Evolutionary conservation across 805 yeast genomes (phyloP).

Genomic region (Sugiyamaella chiloensis): DNA sequence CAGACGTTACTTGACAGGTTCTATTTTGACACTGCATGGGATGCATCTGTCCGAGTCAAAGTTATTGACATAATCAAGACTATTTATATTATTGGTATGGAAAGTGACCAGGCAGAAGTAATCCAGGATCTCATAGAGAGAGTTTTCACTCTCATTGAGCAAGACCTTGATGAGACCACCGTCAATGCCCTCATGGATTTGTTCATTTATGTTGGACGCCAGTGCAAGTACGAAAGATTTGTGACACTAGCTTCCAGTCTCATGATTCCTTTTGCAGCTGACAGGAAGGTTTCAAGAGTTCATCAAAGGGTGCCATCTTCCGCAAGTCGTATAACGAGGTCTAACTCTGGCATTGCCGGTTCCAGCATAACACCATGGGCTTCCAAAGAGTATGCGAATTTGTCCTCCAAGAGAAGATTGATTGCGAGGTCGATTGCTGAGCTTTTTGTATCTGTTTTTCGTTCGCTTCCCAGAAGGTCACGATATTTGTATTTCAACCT

Average conservation of each 20-base stretch:
- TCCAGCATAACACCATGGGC: not conserved
- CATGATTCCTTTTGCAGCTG: slow-evolving; percentile 9
- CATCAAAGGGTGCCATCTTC: slow-evolving; percentile 1
- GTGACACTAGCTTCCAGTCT: slow-evolving; percentile 10
- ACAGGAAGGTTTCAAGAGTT: not conserved
- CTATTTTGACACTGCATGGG: slow-evolving; percentile 32
- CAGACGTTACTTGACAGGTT: slow-evolving; percentile 45
- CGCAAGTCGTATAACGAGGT: no score
- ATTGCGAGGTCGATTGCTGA: slow-evolving; percentile 27
- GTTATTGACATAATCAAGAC: slow-evolving; percentile 35
- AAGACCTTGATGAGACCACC: slow-evolving; percentile 36
- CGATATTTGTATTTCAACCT: slow-evolving; percentile 37
- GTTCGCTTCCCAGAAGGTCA: slow-evolving; percentile 36
- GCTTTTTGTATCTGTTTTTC: slow-evolving; percentile 38
- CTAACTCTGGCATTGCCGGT: not conserved
- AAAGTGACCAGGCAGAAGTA: slow-evolving; percentile 33
- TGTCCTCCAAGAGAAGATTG: slow-evolving; percentile 14
- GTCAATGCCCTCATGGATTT: slow-evolving; percentile 30
- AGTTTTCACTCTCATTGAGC: slow-evolving; percentile 33
- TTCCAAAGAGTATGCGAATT: not conserved
- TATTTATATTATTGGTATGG: slow-evolving; percentile 38
- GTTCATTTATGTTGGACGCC: slow-evolving; percentile 27
- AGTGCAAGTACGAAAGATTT: slow-evolving; percentile 18
- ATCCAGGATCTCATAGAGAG: slow-evolving; percentile 35
- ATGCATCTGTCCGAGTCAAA: slow-evolving; percentile 22